phyloP scores from a whole-genome alignment of 2,329 filamentous ascomycete species.

The Alternaria sp. region DNA sequence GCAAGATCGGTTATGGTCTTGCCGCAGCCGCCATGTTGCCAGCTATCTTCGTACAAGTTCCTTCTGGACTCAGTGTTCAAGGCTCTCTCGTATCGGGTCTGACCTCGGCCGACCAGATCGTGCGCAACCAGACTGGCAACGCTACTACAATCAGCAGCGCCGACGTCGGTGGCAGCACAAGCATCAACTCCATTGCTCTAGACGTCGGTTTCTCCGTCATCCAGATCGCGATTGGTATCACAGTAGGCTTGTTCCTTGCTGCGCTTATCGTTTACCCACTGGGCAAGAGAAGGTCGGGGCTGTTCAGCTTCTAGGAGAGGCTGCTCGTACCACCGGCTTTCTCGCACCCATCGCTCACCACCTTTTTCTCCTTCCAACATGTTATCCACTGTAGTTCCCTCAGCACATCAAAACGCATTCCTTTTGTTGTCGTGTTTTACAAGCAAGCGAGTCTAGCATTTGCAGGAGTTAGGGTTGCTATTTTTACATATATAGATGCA shows the following conservation, averaged over 20 bases:
- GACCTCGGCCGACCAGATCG: slow-evolving; percentile 63
- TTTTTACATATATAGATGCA: neutral
- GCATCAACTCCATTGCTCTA: slow-evolving; percentile 54
- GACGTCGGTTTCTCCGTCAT: slow-evolving; percentile 57
- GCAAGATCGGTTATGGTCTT: slow-evolving; percentile 70
- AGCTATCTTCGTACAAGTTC: slow-evolving; percentile 77
- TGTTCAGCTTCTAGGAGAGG: slow-evolving; percentile 41
- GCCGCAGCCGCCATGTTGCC: slow-evolving; percentile 86
- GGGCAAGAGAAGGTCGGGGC: slow-evolving; percentile 54
- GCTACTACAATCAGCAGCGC: slow-evolving; percentile 48
- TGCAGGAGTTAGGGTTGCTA: slow-evolving; percentile 2
- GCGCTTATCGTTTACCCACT: slow-evolving; percentile 58
- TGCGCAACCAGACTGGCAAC: slow-evolving; percentile 52
- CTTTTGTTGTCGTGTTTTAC: neutral
- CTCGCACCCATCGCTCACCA: neutral
- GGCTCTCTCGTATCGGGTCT: slow-evolving; percentile 64
- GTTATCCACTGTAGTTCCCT: accelerated
- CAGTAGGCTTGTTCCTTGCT: slow-evolving; percentile 57
- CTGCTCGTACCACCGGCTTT: neutral
- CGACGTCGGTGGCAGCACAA: slow-evolving; percentile 25
- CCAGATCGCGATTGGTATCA: slow-evolving; percentile 60
- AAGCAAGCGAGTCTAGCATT: slow-evolving; percentile 13
- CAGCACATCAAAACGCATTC: neutral
- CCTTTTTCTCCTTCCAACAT: neutral
- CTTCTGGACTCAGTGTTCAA: slow-evolving; percentile 64